These are phyloP conservation scores for Centaurea solstitialis DNA, from an alignment of 129 eudicot species.

Conservation along the genomic window DNA sequence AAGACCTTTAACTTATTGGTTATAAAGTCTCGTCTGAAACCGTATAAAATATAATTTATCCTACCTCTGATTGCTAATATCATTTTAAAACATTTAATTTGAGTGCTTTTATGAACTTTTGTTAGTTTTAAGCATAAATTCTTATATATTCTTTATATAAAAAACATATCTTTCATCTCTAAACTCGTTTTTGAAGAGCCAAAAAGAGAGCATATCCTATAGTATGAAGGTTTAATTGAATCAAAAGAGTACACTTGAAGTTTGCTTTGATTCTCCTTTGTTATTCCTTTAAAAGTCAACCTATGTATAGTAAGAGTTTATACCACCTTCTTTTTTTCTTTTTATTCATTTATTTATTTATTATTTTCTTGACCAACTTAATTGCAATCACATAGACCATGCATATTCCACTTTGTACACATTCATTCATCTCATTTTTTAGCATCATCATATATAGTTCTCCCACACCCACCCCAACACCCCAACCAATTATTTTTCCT, in stretches of 20 bases:
- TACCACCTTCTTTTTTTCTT: not conserved
- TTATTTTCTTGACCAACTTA: conserved; percentile 24
- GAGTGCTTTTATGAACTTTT: not conserved
- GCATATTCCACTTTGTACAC: conserved; percentile 41
- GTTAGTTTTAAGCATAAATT: not conserved
- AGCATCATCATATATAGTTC: conserved; percentile 27
- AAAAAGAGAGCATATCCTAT: conserved; percentile 9
- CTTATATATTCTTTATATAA: not conserved
- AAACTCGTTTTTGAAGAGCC: not conserved
- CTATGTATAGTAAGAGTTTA: conserved; percentile 27
- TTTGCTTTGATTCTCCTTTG: conserved; percentile 19
- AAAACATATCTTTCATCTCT: conserved; percentile 14
- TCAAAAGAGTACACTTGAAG: conserved; percentile 27
- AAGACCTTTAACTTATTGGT: not conserved
- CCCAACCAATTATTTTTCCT: conserved; percentile 29
- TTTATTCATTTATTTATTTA: conserved; percentile 8
- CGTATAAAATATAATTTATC: not conserved
- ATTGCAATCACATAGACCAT: conserved; percentile 31
- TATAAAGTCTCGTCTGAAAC: not conserved
- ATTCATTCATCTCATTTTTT: conserved; percentile 50
- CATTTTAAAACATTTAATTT: not conserved
- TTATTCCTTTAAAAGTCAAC: conserved; percentile 26
- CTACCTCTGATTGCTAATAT: not conserved
- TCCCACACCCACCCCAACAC: conserved; percentile 40
- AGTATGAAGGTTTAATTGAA: conserved; percentile 9